Base-by-base conservation (phyloP, 495 filamentous ascomycete genomes). In the Penicillium ochrochloron region DNA sequence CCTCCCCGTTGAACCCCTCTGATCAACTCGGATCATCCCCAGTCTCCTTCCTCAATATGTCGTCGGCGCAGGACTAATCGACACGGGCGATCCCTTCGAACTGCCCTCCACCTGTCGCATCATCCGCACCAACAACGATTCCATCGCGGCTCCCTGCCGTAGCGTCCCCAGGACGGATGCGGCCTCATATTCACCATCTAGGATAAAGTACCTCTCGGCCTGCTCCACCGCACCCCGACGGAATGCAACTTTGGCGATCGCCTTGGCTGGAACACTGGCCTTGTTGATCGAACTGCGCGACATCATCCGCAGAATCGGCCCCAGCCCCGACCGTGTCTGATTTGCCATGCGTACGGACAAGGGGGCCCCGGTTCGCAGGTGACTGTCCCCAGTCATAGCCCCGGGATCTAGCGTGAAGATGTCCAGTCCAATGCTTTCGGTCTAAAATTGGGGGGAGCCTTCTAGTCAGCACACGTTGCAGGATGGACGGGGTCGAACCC, bases 351-450 rank as follows among this genome's bases (percentile, higher is more conserved):
- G 60, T 23, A 79, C 75, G 11, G 74, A 78, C 56, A 71, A 52
- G 41, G 78, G 78, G 0, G 70, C 67, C 27, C 69, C 66, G 4
- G 69, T 70, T 7, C 73, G 66, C 29, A 72, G 54, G 31, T 72
- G 70, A 35, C 68, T 74, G 9, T 73, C 64, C 12, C 77, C 75
- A 5, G 72, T 64, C 60, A 80, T 72, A 15, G 64, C 69, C n/a
- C 77, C 76, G n/a, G 76, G 78, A 66, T 80, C 77, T 50, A 81
- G 64, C 3, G 76, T 79, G 68, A 74, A 78, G 60, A 81, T 73
- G 57, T 78, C 76, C 5, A 80, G 73, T 11, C 73, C 66, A 46
- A 81, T 78, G 53, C 73, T 78, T 2, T 68, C 75, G 9, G 71
- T 73, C 77, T 80, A 64, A 11, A 50, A 57, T 27, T 11, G 51